phyloP scores from a whole-genome alignment of 495 filamentous ascomycete genomes.

The Trichoderma virens region DNA sequence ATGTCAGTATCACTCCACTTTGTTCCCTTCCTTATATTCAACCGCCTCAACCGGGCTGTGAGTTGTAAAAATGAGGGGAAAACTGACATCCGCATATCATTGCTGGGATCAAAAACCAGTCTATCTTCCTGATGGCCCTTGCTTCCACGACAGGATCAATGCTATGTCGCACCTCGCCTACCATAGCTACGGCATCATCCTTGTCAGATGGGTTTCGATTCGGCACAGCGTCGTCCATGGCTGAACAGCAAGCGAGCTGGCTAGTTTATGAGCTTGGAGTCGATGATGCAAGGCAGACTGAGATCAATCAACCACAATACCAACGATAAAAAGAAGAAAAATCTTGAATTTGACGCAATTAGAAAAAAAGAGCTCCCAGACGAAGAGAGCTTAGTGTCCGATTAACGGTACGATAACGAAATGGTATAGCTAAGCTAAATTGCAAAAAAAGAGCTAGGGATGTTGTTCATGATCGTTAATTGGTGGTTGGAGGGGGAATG shows the following conservation, averaged over 20 bases:
- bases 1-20: neutral
- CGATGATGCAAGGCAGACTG: neutral
- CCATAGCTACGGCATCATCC: constrained; percentile 32
- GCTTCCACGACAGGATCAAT: constrained; percentile 44
- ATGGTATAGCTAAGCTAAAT: neutral
- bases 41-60: no score
- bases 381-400: neutral
- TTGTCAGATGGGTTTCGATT: neutral
- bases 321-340: neutral
- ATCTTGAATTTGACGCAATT: neutral
- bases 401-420: neutral
- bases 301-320: neutral
- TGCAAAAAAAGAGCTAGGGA: neutral
- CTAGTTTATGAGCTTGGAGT: neutral
- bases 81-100: constrained; percentile 54
- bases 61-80: neutral
- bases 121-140: constrained; percentile 63
- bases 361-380: neutral
- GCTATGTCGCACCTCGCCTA: constrained; percentile 26
- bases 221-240: neutral
- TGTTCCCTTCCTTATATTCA: neutral
- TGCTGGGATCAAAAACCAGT: constrained; percentile 59
- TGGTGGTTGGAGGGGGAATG: neutral
- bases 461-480: neutral
- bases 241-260: neutral